Base-by-base conservation (phyloP, 257 asterid genomes). In the Capsicum chinense region DNA sequence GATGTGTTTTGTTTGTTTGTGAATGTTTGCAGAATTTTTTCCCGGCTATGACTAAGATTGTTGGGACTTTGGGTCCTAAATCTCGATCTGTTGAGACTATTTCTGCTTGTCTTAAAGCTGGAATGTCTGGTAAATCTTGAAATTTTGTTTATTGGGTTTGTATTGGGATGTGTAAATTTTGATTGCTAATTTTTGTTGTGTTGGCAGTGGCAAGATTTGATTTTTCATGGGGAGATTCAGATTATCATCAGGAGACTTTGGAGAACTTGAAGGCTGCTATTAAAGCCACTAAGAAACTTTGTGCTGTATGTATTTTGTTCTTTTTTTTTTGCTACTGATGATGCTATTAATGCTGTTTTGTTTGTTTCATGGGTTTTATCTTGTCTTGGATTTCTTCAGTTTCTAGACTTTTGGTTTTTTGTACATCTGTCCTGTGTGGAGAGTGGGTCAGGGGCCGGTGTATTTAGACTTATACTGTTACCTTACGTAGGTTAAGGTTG, bases 1-100 rank as follows among this genome's bases (percentile, higher is more conserved):
- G 56, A 67, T 86, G 80, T 44, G 26, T 26, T 83, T 88, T 83
- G 57, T 76, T 66, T 66, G n/a, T 16, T 56, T 66, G 17, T 42
- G 17, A 78, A 54, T 78, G 33, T 1, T 44, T 87, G 88, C 90
- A 95, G 99, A 92, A 39, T 48, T 94, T 93, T 85, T 93, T 94
- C 80, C 98, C 97, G 6, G 92, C 97, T 47, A 95, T 95, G 99
- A 95, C 99, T 52, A 94, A 93, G 93, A 95, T 95, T 54, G 94
- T 95, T 19, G 98, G 99, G 87, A 95, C 99, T 48, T 86, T 95
- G 74, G 99, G 99, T 83, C 92, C 92, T 21, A 92, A 92, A 84
- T 95, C 99, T 12, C 88, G 95, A 78, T 91, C 97, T 0, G 94
- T 94, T 13, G 97, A 94, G 87, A 87, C 90, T 78, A 95, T 95